Percentiles rank a stretch among this genome's conserved stretches.
Conservation (phyloP, 495 filamentous ascomycete genomes). For the Friedmanniomyces endolithicus region DNA sequence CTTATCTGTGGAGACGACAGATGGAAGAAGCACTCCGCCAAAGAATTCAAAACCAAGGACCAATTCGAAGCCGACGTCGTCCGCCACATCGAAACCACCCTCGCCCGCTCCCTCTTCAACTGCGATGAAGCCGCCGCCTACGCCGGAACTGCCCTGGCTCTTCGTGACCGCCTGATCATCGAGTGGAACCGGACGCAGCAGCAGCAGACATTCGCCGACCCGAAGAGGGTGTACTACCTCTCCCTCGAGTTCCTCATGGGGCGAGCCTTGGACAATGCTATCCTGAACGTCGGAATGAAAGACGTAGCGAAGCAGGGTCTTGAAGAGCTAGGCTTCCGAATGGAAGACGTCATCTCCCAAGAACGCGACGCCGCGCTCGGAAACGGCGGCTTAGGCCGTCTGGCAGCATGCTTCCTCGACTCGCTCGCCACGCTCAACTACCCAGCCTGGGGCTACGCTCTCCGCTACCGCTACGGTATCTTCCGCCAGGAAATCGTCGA, state of each 20-base stretch:
- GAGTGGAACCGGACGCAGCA: conserved; percentile 98
- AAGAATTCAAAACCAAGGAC: conserved; percentile 57
- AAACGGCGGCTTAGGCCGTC: conserved; percentile 86
- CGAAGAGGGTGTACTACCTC: conserved; percentile 91
- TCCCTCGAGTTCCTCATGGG: conserved; percentile 98
- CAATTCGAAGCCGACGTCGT: conserved; percentile 71
- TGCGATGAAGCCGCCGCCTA: conserved; percentile 94
- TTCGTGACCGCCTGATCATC: conserved; percentile 83
- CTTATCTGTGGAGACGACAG: conserved; percentile 25
- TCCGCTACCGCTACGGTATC: conserved; percentile 93
- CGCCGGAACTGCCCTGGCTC: conserved; percentile 75
- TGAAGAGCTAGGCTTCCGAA: conserved; percentile 78
- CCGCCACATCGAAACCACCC: conserved; percentile 88
- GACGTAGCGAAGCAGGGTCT: conserved; percentile 74
- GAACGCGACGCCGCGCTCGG: conserved; percentile 94
- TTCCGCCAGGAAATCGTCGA: conserved; percentile 99
- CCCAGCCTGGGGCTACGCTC: conserved; percentile 91
- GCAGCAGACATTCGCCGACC: conserved; percentile 76
- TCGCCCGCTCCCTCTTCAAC: conserved; percentile 93
- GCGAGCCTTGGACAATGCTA: conserved; percentile 89
- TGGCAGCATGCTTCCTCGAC: conserved; percentile 94
- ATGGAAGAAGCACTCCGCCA: conserved; percentile 58
- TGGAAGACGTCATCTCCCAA: conserved; percentile 89
- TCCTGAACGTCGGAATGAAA: conserved; percentile 89
- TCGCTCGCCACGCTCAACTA: conserved; percentile 89